phyloP scores from a whole-genome alignment of 2,329 filamentous ascomycete species.

The Xylaria hypoxylon region DNA sequence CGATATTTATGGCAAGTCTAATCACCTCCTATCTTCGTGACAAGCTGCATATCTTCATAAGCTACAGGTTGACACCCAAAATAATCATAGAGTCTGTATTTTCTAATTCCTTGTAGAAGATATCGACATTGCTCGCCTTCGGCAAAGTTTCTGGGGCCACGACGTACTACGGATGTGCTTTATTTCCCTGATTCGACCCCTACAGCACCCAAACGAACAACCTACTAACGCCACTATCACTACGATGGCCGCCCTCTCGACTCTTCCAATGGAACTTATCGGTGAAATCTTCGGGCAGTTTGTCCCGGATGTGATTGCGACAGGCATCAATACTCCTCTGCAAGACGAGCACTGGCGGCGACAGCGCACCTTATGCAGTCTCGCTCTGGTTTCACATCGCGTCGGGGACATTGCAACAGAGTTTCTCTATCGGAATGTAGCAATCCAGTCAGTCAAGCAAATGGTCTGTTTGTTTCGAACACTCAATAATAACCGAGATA shows the following conservation, averaged over 20 bases:
- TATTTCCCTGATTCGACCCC: too few relatives aligned
- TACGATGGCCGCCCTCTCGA: neutral
- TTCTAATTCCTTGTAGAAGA: too few relatives aligned
- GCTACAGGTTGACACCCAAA: too few relatives aligned
- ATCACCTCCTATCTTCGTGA: too few relatives aligned
- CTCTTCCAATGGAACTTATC: neutral
- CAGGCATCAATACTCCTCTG: neutral
- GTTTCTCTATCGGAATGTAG: neutral
- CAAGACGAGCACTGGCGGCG: neutral
- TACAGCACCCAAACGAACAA: neutral
- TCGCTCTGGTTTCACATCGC: neutral
- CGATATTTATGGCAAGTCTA: too few relatives aligned
- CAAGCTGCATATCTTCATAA: too few relatives aligned
- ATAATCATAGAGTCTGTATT: too few relatives aligned
- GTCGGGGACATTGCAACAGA: neutral
- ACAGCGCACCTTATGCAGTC: neutral
- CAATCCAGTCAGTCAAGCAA: neutral
- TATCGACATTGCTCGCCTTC: too few relatives aligned
- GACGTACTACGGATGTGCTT: too few relatives aligned
- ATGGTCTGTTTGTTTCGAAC: constrained; percentile 11
- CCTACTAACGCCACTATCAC: neutral
- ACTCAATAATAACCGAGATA: neutral
- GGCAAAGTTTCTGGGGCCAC: too few relatives aligned
- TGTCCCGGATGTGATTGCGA: neutral
- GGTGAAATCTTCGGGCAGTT: neutral